Evolutionary conservation across 1,139 yeast genomes (phyloP), one percentile per base, ranked within the genome.

Genomic region (Meyerozyma athensensis): DNA sequence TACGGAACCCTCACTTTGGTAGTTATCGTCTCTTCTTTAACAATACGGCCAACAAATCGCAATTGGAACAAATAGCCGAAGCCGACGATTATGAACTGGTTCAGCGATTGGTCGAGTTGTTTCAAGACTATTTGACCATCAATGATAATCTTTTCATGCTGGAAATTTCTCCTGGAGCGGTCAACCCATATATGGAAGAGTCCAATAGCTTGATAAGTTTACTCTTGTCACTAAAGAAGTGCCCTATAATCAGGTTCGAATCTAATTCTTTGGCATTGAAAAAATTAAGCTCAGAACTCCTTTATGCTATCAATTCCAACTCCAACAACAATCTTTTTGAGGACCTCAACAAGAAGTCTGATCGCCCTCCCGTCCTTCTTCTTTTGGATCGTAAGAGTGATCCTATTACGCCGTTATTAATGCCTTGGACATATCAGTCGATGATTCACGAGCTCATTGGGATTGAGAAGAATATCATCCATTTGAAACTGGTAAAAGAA

Each of bases 341-440:
- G 48, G 75, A 66, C 42, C 74, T 82, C 54, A 73, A 77, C 44
- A 50, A 50, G 19, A 53, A 54, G 34, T 64, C 68, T 36, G 96
- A 86, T 52, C 63, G 80, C 0, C 79, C 92, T 1, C 95, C 97
- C 1, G 56, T 86, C 13, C 61, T 94, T 35, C 58, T 94, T n/a
- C 64, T 92, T 2, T 56, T 92, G 35, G 98, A 92, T 59, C 70
- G 99, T 37, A 77, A 80, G 43, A 82, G 79, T 52, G 99, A 92
- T 58, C 97, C 97, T 1, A 70, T 90, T 21, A 92, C 99, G 0
- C 97, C 99, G 1, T 66, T 92, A 33, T 63, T 92, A 35, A 77
- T 83, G 30, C 98, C 97, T 2, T 92, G 99, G 99, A 90, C 98
- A 0, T 92, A 89, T 59, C 97, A 92, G 55, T 86, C 97, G 2